phyloP scores from a whole-genome alignment of 805 yeast genomes.

The Starmerella bombi region DNA sequence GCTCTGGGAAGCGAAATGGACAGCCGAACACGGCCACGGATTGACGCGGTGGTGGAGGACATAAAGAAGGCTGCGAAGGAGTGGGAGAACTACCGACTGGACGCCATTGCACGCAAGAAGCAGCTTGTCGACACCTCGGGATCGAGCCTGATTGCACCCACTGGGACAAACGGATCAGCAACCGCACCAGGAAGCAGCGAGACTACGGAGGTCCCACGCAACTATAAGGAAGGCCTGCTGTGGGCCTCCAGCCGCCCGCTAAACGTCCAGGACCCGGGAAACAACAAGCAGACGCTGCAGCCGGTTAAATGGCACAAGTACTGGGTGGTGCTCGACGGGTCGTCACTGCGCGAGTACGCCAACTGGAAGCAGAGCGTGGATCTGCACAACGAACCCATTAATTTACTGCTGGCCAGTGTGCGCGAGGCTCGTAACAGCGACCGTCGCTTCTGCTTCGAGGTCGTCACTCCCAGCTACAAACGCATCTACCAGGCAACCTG shows the following conservation, averaged over 20 bases:
- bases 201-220: background rate
- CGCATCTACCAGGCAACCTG: slow-evolving; percentile 64
- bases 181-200: background rate
- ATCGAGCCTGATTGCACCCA: background rate
- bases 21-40: slow-evolving; percentile 22
- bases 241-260: slow-evolving; percentile 35
- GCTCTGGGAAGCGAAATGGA: slow-evolving; percentile 23
- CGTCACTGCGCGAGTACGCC: slow-evolving; percentile 53
- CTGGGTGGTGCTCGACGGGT: slow-evolving; percentile 66
- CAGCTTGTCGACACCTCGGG: slow-evolving; percentile 21
- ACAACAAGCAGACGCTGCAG: slow-evolving; percentile 18
- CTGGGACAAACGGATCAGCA: background rate
- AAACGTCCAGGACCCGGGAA: slow-evolving; percentile 22
- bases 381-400: slow-evolving; percentile 53
- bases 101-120: slow-evolving; percentile 29
- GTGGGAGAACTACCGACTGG: slow-evolving; percentile 31
- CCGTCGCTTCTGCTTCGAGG: slow-evolving; percentile 53
- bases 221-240: slow-evolving; percentile 31
- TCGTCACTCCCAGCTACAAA: slow-evolving; percentile 56
- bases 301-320: slow-evolving; percentile 65
- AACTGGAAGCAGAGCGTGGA: slow-evolving; percentile 66
- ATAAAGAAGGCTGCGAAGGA: slow-evolving; percentile 26
- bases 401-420: slow-evolving; percentile 53
- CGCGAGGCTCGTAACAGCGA: slow-evolving; percentile 33
- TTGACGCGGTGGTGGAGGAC: slow-evolving; percentile 27